Base-by-base conservation (phyloP, 768 basidiomycete genomes). In the Phaeotremella fagi region DNA sequence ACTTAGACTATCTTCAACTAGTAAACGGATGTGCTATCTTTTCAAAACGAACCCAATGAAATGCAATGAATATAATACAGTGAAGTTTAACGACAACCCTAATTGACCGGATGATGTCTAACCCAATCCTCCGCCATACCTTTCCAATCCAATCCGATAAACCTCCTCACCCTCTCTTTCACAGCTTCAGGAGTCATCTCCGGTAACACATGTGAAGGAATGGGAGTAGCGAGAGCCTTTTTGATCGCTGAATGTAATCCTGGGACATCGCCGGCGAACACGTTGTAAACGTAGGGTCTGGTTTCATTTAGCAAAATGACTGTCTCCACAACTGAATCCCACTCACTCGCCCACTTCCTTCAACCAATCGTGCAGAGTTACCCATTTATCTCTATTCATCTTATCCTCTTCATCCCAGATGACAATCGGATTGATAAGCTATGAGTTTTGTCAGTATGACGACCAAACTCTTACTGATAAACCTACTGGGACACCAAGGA, bases 251-350 rank as follows among this genome's bases (percentile, higher is more conserved):
- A 12, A 20, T 41, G 38, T 6, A 41, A 20, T 9, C 38, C 38
- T 18, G 12, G 12, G 18, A 41, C 38, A 20, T 41, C 38, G 20
- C 38, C 38, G 7, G 38, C 38, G 38, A 41, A 41, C 7, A 41
- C 38, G 38, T 41, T 41, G 20, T 41, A 41, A 9, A 41, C 38
- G 38, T 41, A 41, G 12, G 38, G 38, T 41, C 38, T 41, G 38
- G n/a, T 35, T n/a, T n/a, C 9, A 22, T 14, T 9, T 41, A 14
- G 38, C 22, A 11, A 41, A 20, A 11, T 18, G 7, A 6, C 38
- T 12, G 18, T 12, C 20, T 41, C 7, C 38, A 18, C 7, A 7
- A 14, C 6, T 12, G 38, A 22, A 20, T 12, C 7, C 20, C 7
- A 41, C 38, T 41, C 38, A 41, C 38, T 41, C 38, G 7, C 38